These are phyloP conservation scores for Bombardia bombarda DNA, from an alignment of 495 filamentous ascomycete genomes.

Conservation along the genomic window DNA sequence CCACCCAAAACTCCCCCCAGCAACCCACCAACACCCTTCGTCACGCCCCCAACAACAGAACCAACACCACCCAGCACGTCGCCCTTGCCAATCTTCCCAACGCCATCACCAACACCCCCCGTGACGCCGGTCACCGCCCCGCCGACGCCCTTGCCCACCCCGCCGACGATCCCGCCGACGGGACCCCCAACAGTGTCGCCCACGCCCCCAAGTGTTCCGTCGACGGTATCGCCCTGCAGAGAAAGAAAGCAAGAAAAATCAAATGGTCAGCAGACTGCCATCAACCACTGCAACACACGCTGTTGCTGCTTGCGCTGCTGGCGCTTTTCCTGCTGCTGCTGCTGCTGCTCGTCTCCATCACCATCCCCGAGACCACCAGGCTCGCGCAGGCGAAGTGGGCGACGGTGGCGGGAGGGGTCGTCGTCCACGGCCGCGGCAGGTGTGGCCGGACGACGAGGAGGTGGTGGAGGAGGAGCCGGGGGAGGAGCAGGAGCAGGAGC, in stretches of 20 bases:
- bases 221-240: conserved; percentile 16
- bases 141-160: conserved; percentile 14
- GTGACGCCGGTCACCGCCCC: conserved; percentile 15
- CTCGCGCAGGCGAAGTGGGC: too few species aligned
- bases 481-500: too few species aligned
- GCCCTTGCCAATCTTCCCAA: conserved; percentile 18
- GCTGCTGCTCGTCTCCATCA: too few species aligned
- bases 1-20: conserved; percentile 17
- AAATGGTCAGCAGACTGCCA: background rate
- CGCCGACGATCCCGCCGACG: conserved; percentile 16
- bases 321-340: too few species aligned
- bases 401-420: too few species aligned
- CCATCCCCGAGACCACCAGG: too few species aligned
- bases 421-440: too few species aligned
- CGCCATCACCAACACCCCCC: conserved; percentile 14
- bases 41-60: conserved; percentile 13
- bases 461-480: too few species aligned
- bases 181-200: conserved; percentile 17
- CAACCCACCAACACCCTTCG: conserved; percentile 14
- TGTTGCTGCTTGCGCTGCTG: background rate
- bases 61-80: conserved; percentile 19
- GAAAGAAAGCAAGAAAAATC: background rate
- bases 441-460: too few species aligned
- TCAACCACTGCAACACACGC: conserved; percentile 12
- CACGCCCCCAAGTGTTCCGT: conserved; percentile 16